A percentile compares a stretch with the other conserved stretches of the same genome.
Evolutionary conservation across 2,329 filamentous ascomycete species (phyloP).

Genomic region (Epichloe sylvatica): DNA sequence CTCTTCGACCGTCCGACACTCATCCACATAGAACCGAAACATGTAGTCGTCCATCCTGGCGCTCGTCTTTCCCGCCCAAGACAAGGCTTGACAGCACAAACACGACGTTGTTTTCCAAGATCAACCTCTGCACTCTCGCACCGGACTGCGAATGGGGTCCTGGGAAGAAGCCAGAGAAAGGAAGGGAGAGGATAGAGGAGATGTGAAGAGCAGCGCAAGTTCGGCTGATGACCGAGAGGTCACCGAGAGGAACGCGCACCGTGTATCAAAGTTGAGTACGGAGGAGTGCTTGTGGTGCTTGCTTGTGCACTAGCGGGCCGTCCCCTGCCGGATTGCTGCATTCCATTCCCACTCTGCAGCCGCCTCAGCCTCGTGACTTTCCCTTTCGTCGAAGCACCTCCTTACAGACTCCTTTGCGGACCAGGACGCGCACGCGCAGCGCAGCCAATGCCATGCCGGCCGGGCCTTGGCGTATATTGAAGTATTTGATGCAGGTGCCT

Average conservation of each 20-base stretch:
- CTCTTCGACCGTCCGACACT: constrained; percentile 33
- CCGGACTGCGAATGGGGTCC: too few relatives aligned
- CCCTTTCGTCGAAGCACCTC: neutral
- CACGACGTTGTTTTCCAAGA: too few relatives aligned
- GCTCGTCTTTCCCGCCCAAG: neutral
- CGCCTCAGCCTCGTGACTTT: constrained; percentile 3
- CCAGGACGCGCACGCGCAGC: too few relatives aligned
- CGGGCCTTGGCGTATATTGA: neutral
- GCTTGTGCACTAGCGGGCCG: neutral
- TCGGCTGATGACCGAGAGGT: neutral
- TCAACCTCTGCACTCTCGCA: too few relatives aligned
- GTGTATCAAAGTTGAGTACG: neutral
- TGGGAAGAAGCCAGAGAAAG: neutral
- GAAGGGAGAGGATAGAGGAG: neutral
- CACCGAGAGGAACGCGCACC: too few relatives aligned
- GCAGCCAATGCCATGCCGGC: too few relatives aligned
- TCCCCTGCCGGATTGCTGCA: constrained; percentile 1
- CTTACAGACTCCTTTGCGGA: too few relatives aligned
- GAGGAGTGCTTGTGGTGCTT: too few relatives aligned
- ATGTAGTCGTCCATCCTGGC: constrained; percentile 44
- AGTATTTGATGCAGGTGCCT: constrained; percentile 5
- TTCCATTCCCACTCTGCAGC: neutral
- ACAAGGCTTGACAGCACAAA: neutral
- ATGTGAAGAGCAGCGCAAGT: neutral
- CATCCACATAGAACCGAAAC: constrained; percentile 33